phyloP scores from a whole-genome alignment of 495 filamentous ascomycete genomes.

The Venustampulla echinocandica region DNA sequence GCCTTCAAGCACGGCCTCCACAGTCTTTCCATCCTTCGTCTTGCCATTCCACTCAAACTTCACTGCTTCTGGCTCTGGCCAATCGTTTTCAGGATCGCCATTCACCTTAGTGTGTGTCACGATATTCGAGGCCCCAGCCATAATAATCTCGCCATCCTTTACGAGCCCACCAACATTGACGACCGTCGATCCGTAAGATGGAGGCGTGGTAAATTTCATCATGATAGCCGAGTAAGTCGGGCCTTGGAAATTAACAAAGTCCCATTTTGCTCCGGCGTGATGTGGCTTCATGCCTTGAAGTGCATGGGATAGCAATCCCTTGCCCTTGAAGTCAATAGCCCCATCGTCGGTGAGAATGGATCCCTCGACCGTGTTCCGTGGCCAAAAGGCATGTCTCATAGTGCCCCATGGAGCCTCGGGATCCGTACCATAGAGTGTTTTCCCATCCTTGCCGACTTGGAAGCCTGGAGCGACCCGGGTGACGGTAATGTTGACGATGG shows the following conservation, averaged over 20 bases:
- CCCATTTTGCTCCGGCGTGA: conserved; percentile 90
- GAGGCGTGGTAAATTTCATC: conserved; percentile 96
- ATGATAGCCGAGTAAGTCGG: conserved; percentile 76
- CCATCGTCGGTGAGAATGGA: conserved; percentile 76
- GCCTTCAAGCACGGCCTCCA: conserved; percentile 61
- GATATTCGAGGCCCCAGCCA: conserved; percentile 52
- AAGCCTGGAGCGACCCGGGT: conserved; percentile 72
- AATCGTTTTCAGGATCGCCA: conserved; percentile 69
- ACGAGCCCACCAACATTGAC: conserved; percentile 78
- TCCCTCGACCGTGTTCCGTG: conserved; percentile 70
- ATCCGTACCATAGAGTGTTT: conserved; percentile 77
- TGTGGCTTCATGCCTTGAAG: conserved; percentile 99
- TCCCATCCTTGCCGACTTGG: conserved; percentile 78
- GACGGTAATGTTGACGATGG: conserved; percentile 76
- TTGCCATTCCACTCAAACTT: conserved; percentile 74
- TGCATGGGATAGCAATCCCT: conserved; percentile 67
- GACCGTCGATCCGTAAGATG: conserved; percentile 81
- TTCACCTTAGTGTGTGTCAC: conserved; percentile 59
- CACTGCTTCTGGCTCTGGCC: conserved; percentile 74
- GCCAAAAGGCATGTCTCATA: conserved; percentile 91
- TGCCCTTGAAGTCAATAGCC: conserved; percentile 73
- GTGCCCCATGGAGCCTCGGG: conserved; percentile 77
- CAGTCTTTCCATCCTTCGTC: conserved; percentile 63
- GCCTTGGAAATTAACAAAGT: conserved; percentile 85
- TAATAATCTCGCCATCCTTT: conserved; percentile 72